Percentiles rank a stretch among this genome's conserved stretches.
Conservation (phyloP, 1,284 basidiomycete genomes). For the Caloboletus inedulis region DNA sequence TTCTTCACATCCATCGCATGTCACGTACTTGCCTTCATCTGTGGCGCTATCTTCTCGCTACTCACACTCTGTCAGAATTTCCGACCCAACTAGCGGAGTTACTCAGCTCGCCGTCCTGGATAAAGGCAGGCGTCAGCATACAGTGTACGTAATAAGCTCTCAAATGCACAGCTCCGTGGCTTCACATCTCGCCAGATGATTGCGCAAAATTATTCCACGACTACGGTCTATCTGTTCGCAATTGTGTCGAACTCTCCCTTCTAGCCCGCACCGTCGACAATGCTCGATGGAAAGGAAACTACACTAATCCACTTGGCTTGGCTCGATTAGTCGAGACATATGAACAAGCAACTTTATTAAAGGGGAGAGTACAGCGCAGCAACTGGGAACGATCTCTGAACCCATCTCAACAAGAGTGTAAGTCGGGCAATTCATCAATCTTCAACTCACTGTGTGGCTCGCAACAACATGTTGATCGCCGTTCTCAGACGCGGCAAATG, state of each 20-base stretch:
- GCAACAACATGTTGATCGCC: constrained; percentile 3
- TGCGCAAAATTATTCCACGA: constrained; percentile 61
- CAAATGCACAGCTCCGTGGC: not conserved
- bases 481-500: constrained; percentile 65
- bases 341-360: constrained; percentile 46
- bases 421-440: constrained; percentile 23
- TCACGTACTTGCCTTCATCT: constrained; percentile 37
- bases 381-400: constrained; percentile 62
- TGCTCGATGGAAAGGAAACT: constrained; percentile 63
- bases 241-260: constrained; percentile 65
- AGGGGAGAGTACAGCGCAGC: constrained; percentile 58
- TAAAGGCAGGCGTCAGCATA: constrained; percentile 72
- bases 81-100: constrained; percentile 49
- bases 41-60: not conserved
- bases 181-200: constrained; percentile 46
- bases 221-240: constrained; percentile 45
- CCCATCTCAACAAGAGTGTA: constrained; percentile 54
- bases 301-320: constrained; percentile 53
- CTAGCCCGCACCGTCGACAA: constrained; percentile 69
- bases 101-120: constrained; percentile 46
- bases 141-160: constrained; percentile 42
- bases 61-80: constrained; percentile 43
- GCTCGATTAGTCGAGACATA: constrained; percentile 60
- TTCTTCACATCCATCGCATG: constrained; percentile 66
- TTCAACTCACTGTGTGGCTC: not conserved